Conservation (phyloP, 192 early-diverging fungal species). For the Umbelopsis ramanniana region DNA sequence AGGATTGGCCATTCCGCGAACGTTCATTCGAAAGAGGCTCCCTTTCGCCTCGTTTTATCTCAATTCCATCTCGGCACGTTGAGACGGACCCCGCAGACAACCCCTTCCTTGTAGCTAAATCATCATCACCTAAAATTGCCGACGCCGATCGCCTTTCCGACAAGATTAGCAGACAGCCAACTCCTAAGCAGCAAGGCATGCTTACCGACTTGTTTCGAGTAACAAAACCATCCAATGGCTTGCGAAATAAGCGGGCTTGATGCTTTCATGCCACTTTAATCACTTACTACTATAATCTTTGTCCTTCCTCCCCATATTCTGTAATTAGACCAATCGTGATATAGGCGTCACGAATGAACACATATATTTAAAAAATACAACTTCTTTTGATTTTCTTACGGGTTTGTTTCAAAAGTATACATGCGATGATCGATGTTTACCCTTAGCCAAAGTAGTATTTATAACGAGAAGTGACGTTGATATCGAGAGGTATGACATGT, state of each 20-base stretch:
- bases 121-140: neutral
- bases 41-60: neutral
- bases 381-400: too few species aligned
- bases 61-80: slow-evolving; percentile 10
- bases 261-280: neutral
- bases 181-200: slow-evolving; percentile 1
- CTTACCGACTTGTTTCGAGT: slow-evolving; percentile 4
- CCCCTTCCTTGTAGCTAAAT: slow-evolving; percentile 1
- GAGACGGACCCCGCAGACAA: slow-evolving; percentile 1
- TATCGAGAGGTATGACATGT: too few species aligned
- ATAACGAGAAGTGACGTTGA: too few species aligned
- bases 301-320: neutral
- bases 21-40: slow-evolving; percentile 1
- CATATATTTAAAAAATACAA: neutral
- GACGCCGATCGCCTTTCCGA: neutral
- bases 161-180: neutral
- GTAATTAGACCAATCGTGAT: slow-evolving; percentile 6
- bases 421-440: too few species aligned
- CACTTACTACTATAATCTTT: neutral
- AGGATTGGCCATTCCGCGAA: slow-evolving; percentile 5
- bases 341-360: neutral
- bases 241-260: neutral
- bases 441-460: too few species aligned
- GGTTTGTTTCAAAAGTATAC: too few species aligned
- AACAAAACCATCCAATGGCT: neutral